Evolutionary conservation across 805 yeast species (phyloP).

Genomic region (Wickerhamomyces ciferrii): DNA sequence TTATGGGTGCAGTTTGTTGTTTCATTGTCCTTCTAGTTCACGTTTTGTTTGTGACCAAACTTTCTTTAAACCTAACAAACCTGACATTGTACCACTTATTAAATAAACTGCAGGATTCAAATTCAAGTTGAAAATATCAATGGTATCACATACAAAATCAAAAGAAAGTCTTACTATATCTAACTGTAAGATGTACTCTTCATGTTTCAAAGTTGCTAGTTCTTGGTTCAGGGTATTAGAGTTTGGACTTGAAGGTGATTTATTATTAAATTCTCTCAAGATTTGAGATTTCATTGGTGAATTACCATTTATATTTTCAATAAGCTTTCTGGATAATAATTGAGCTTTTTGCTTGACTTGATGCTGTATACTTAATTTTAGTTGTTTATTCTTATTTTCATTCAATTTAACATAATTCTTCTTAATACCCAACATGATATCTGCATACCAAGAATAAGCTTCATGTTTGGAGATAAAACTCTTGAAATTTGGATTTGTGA

Average conservation of each 20-base stretch:
- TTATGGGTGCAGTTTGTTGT: too few relatives aligned
- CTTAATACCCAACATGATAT: slow-evolving; percentile 52
- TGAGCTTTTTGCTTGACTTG: slow-evolving; percentile 57
- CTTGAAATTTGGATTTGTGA: slow-evolving; percentile 31
- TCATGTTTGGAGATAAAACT: slow-evolving; percentile 49
- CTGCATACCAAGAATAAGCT: slow-evolving; percentile 64
- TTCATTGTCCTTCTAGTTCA: slow-evolving; percentile 9
- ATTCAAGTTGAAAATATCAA: slow-evolving; percentile 38
- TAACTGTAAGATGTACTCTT: slow-evolving; percentile 29
- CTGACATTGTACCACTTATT: slow-evolving; percentile 17
- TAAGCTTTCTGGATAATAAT: slow-evolving; percentile 33
- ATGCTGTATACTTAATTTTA: slow-evolving; percentile 49
- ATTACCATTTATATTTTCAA: slow-evolving; percentile 14
- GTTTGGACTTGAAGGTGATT: slow-evolving; percentile 10
- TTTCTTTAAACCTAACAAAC: slow-evolving; percentile 18
- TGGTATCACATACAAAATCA: slow-evolving; percentile 43
- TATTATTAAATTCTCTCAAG: slow-evolving; percentile 23
- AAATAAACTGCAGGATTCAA: slow-evolving; percentile 15
- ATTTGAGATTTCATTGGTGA: slow-evolving; percentile 25
- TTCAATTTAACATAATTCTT: slow-evolving; percentile 40
- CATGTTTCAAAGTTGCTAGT: slow-evolving; percentile 27
- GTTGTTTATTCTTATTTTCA: slow-evolving; percentile 40
- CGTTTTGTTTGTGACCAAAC: slow-evolving; percentile 18
- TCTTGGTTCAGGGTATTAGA: slow-evolving; percentile 16
- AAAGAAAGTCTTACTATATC: slow-evolving; percentile 38